Base-by-base conservation (phyloP, 148 eudicot genomes). In the Spergularia marina region DNA sequence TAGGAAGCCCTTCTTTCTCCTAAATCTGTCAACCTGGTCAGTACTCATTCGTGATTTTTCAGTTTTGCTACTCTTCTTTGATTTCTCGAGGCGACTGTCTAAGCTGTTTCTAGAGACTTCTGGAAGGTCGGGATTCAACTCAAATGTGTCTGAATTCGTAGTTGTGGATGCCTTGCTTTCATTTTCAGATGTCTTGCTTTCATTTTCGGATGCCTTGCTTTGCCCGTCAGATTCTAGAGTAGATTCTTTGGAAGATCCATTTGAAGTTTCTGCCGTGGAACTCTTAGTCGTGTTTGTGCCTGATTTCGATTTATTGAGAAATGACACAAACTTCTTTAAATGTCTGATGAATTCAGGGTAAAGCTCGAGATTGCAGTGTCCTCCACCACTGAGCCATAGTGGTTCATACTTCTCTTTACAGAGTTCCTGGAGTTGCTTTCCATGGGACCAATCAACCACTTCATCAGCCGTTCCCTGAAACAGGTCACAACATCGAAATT, bases 291-390 rank as follows among this genome's bases (percentile, higher is more conserved):
- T 78, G 7, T 70, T 78, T 20, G 84, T 55, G 53, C 80, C 68
- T 34, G 85, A 40, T 77, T 79, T 91, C 18, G 87, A 67, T 78
- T 91, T 94, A 70, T 82, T 84, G 63, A 94, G 91, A 20, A 80
- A 82, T 20, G 87, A 78, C 53, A 94, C 96, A 66, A 87, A 94
- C 78, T 87, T 91, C 80, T 90, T 94, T 74, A 91, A 80, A 78
- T 94, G 96, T 78, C 84, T 85, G 59, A 94, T 87, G 87, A 82
- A 94, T 70, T 94, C 97, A 1, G 98, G 95, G 76, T 85, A 94
- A 51, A 94, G 86, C 84, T 94, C 98, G 30, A 94, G 97, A 76
- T 94, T 91, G 83, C 96, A 90, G 79, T 94, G 98, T 13, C 97
- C 97, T 70, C 98, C 98, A 10, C 98, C 98, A 76, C 72, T 87